Percentiles rank a stretch among this genome's conserved stretches.
Evolutionary conservation across 1,284 basidiomycete species (phyloP).

Genomic region (Porphyrellus sp.): DNA sequence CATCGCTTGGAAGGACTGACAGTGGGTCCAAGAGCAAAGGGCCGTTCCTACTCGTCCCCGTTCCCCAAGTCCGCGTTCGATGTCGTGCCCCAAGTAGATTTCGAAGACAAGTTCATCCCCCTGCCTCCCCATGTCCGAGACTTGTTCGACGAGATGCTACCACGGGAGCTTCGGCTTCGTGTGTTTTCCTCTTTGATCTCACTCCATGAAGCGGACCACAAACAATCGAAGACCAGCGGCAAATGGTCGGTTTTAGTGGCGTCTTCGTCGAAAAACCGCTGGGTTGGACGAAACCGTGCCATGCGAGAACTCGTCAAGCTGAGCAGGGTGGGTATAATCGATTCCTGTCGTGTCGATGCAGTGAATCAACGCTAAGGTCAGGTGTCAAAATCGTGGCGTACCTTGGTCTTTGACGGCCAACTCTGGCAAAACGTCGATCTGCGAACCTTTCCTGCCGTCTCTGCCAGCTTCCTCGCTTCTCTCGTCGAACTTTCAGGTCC

Average conservation of each 20-base stretch:
- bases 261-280: conserved; percentile 53
- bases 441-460: conserved; percentile 55
- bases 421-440: conserved; percentile 74
- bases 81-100: conserved; percentile 43
- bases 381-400: conserved; percentile 82
- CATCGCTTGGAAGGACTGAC: conserved; percentile 14
- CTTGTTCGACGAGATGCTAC: conserved; percentile 65
- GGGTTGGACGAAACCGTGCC: conserved; percentile 71
- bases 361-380: conserved; percentile 35
- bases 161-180: conserved; percentile 70
- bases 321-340: conserved; percentile 60
- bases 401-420: conserved; percentile 82
- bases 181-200: conserved; percentile 55
- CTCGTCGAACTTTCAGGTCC: conserved; percentile 55
- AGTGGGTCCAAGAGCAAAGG: conserved; percentile 43
- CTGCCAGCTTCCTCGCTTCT: conserved; percentile 46
- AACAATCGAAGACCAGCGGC: conserved; percentile 39
- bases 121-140: conserved; percentile 46
- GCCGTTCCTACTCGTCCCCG: conserved; percentile 63
- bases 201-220: conserved; percentile 54
- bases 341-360: conserved; percentile 19
- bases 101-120: conserved; percentile 49
- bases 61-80: conserved; percentile 57
- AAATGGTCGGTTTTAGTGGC: conserved; percentile 61
- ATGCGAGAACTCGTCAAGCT: conserved; percentile 76